A percentile compares a stretch with the other conserved stretches of the same genome.
These are phyloP conservation scores for Agapanthus africanus DNA, from an alignment of 106 monocot species.

Conservation along the genomic window DNA sequence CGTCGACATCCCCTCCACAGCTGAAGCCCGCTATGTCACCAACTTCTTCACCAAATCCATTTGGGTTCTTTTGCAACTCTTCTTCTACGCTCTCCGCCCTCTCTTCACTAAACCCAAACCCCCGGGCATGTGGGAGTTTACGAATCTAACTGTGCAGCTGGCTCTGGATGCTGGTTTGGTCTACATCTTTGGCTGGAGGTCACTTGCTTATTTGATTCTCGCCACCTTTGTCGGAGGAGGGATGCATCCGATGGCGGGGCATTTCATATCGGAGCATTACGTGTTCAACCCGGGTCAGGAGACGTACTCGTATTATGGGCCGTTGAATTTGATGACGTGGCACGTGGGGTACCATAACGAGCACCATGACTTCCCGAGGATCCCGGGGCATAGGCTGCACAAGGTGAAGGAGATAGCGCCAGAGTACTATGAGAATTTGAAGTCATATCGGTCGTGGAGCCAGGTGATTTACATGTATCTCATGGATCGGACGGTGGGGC, in stretches of 20 bases:
- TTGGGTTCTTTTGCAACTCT: constrained; percentile 71
- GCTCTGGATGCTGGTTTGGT: constrained; percentile 39
- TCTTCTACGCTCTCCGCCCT: constrained; percentile 79
- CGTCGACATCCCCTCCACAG: constrained; percentile 88
- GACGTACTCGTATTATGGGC: constrained; percentile 81
- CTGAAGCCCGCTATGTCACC: constrained; percentile 39
- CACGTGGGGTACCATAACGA: constrained; percentile 84
- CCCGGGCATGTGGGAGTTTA: constrained; percentile 67
- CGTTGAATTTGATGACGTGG: constrained; percentile 74
- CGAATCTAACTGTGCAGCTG: constrained; percentile 50
- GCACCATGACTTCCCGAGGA: constrained; percentile 90
- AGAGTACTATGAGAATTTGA: constrained; percentile 39
- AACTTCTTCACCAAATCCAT: constrained; percentile 44
- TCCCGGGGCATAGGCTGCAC: constrained; percentile 55
- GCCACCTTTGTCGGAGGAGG: constrained; percentile 76
- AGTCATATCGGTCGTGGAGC: constrained; percentile 33
- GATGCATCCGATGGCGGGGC: constrained; percentile 81
- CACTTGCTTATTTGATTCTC: constrained; percentile 55
- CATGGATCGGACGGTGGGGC: constrained; percentile 17
- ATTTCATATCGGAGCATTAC: constrained; percentile 94
- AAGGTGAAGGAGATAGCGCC: constrained; percentile 72
- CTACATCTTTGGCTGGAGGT: constrained; percentile 56
- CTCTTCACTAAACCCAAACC: constrained; percentile 74
- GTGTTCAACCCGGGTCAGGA: constrained; percentile 65
- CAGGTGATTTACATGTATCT: constrained; percentile 25